These are phyloP conservation scores for Epicoccum nigrum DNA, from an alignment of 2,329 filamentous ascomycete genomes.

Conservation along the genomic window DNA sequence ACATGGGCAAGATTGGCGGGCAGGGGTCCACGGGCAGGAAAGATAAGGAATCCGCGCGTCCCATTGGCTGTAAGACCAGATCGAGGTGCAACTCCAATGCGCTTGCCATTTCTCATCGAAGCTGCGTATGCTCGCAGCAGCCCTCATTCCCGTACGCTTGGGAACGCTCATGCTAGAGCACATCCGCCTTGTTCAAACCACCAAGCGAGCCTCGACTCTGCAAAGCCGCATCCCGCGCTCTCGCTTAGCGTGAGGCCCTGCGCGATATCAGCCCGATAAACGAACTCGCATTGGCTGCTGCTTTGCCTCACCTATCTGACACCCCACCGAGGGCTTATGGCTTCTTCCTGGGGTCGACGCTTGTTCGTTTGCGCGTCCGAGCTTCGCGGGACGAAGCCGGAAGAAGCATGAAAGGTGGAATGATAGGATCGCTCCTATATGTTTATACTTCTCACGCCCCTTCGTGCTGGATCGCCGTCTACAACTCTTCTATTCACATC, in stretches of 20 bases:
- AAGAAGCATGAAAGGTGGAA: slow-evolving; percentile 7
- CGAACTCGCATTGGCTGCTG: slow-evolving; percentile 34
- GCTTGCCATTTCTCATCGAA: slow-evolving; percentile 2
- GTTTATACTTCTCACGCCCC: slow-evolving; percentile 26
- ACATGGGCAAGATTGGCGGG: slow-evolving; percentile 9
- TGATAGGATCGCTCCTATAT: slow-evolving; percentile 20
- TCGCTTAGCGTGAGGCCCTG: slow-evolving; percentile 25
- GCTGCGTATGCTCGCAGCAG: slow-evolving; percentile 1
- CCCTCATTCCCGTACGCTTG: slow-evolving; percentile 6
- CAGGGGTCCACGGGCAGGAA: not conserved
- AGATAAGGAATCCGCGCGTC: slow-evolving; percentile 9
- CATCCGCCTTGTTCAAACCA: not conserved
- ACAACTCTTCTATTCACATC: not conserved
- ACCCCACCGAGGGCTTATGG: slow-evolving; percentile 35
- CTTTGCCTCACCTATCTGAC: slow-evolving; percentile 32
- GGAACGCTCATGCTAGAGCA: slow-evolving; percentile 1
- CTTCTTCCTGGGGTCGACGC: slow-evolving; percentile 27
- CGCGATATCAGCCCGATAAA: slow-evolving; percentile 24
- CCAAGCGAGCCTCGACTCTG: not conserved
- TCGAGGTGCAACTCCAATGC: not conserved
- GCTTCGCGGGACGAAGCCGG: slow-evolving; percentile 16
- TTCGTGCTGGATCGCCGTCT: slow-evolving; percentile 9
- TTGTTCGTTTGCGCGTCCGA: slow-evolving; percentile 18
- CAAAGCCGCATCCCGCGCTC: slow-evolving; percentile 8
- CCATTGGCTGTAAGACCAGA: slow-evolving; percentile 1